A percentile compares a stretch with the other conserved stretches of the same genome.
phyloP scores from a whole-genome alignment of 2,329 filamentous ascomycete genomes.

The Pseudogymnoascus sp. region DNA sequence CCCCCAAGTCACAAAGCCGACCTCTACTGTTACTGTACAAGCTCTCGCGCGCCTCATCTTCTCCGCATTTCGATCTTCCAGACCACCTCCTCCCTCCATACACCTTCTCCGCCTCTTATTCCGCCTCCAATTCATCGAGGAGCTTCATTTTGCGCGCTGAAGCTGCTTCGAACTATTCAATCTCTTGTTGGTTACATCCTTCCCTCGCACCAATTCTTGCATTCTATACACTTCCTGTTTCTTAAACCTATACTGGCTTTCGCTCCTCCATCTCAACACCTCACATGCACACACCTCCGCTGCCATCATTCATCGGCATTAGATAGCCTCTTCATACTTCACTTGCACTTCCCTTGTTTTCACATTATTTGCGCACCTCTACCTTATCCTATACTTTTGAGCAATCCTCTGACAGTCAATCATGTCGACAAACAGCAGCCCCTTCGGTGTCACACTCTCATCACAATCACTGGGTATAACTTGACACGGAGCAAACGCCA shows the following conservation, averaged over 20 bases:
- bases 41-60: constrained; percentile 6
- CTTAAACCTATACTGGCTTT: constrained; percentile 5
- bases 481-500: constrained; percentile 24
- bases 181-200: constrained; percentile 10
- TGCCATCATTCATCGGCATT: constrained; percentile 6
- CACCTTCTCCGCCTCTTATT: constrained; percentile 2
- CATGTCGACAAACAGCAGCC: constrained; percentile 32
- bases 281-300: constrained; percentile 7
- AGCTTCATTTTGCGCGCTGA: neutral
- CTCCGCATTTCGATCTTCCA: constrained; percentile 9
- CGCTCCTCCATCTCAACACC: constrained; percentile 7
- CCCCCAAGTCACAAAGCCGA: neutral
- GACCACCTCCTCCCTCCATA: neutral
- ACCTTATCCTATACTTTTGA: constrained; percentile 20
- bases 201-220: constrained; percentile 10
- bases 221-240: constrained; percentile 4
- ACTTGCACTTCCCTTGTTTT: constrained; percentile 8
- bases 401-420: constrained; percentile 31
- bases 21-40: neutral
- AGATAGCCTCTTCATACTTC: constrained; percentile 9
- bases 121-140: constrained; percentile 1
- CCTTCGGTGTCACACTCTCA: constrained; percentile 19
- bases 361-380: constrained; percentile 6
- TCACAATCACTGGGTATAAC: constrained; percentile 26
- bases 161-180: constrained; percentile 8